Evolutionary conservation across 768 basidiomycete genomes (phyloP).

Genomic region (Mycena albidolilacea): DNA sequence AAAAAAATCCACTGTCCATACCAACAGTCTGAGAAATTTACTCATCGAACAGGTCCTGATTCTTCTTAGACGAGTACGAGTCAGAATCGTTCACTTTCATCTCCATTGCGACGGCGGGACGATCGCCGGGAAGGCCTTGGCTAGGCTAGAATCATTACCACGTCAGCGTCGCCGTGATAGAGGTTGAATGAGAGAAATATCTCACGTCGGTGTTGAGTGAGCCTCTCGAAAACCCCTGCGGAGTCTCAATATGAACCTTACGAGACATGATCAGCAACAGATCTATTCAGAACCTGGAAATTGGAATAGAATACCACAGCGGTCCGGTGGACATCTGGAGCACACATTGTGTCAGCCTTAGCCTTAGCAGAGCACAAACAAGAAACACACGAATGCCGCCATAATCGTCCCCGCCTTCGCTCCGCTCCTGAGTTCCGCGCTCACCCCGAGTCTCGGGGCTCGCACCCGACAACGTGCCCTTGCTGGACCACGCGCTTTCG

Average conservation of each 20-base stretch:
- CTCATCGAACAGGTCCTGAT: background rate
- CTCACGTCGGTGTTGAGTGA: slow-evolving; percentile 17
- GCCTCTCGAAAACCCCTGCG: slow-evolving; percentile 8
- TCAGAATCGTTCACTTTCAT: slow-evolving; percentile 15
- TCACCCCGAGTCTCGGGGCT: slow-evolving; percentile 10
- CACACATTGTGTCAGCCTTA: slow-evolving; percentile 15
- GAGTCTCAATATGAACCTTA: background rate
- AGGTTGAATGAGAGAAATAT: slow-evolving; percentile 18
- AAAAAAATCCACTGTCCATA: background rate
- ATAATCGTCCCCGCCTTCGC: slow-evolving; percentile 18
- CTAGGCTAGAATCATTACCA: slow-evolving; percentile 11
- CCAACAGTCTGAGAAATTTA: slow-evolving; percentile 4
- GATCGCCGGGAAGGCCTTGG: slow-evolving; percentile 12
- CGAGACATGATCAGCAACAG: slow-evolving; percentile 7
- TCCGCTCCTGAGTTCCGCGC: slow-evolving; percentile 5
- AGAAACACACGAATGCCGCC: slow-evolving; percentile 18
- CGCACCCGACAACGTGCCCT: slow-evolving; percentile 8
- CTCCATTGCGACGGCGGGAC: slow-evolving; percentile 5
- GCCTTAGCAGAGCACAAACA: background rate
- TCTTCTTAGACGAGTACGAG: slow-evolving; percentile 5
- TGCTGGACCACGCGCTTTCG: background rate
- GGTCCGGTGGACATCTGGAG: slow-evolving; percentile 10
- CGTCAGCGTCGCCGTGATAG: slow-evolving; percentile 15
- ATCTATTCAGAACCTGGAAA: slow-evolving; percentile 12
- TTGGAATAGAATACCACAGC: background rate